phyloP scores from a whole-genome alignment of 2,329 filamentous ascomycete genomes.

The Clarireedia monteithiana region DNA sequence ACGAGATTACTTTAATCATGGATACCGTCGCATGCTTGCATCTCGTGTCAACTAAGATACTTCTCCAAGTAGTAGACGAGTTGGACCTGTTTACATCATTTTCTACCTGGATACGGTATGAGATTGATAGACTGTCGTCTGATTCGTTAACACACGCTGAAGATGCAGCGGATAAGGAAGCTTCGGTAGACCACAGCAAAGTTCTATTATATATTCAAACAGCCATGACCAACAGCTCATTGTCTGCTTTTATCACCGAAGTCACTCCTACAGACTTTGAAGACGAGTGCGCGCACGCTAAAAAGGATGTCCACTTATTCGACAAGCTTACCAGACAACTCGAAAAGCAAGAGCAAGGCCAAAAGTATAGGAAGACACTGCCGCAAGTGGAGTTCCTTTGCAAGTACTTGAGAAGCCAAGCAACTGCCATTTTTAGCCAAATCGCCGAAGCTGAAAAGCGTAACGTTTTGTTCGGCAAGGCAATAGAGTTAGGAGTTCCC shows the following conservation, averaged over 20 bases:
- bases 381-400: slow-evolving; percentile 58
- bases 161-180: slow-evolving; percentile 71
- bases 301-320: slow-evolving; percentile 38
- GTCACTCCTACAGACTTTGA: slow-evolving; percentile 44
- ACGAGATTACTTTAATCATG: slow-evolving; percentile 55
- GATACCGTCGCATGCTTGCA: slow-evolving; percentile 70
- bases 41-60: slow-evolving; percentile 64
- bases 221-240: slow-evolving; percentile 57
- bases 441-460: slow-evolving; percentile 63
- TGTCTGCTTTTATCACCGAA: slow-evolving; percentile 52
- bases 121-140: slow-evolving; percentile 71
- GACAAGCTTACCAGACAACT: slow-evolving; percentile 36
- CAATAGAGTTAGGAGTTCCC: slow-evolving; percentile 23
- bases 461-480: slow-evolving; percentile 58
- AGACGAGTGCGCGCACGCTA: slow-evolving; percentile 37
- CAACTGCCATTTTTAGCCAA: slow-evolving; percentile 54
- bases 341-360: slow-evolving; percentile 22
- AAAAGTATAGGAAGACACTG: slow-evolving; percentile 40
- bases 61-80: slow-evolving; percentile 67
- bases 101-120: slow-evolving; percentile 73
- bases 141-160: slow-evolving; percentile 50
- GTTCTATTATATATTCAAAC: slow-evolving; percentile 72
- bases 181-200: slow-evolving; percentile 63
- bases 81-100: slow-evolving; percentile 71
- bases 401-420: slow-evolving; percentile 48